Evolutionary conservation across 306 rosid species (phyloP).

Genomic region (Hippophae gyantsensis): DNA sequence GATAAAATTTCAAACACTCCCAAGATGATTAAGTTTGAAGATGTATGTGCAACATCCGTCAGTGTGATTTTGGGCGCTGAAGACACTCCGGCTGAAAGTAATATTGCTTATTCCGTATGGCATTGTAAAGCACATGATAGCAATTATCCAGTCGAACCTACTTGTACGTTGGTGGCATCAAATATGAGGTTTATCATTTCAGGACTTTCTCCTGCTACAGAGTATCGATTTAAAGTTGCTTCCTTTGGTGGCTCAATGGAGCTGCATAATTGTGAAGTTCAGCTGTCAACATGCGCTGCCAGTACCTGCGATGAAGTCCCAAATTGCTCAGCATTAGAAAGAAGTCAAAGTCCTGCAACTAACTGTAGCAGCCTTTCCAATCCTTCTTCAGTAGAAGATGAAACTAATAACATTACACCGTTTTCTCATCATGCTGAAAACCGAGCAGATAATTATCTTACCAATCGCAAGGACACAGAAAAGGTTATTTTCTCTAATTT

Average conservation of each 20-base stretch:
- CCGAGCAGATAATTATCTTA: constrained; percentile 40
- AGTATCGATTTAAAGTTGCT: constrained; percentile 61
- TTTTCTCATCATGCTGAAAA: constrained; percentile 49
- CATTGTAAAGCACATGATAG: constrained; percentile 46
- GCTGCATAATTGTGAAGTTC: constrained; percentile 42
- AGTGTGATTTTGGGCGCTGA: constrained; percentile 49
- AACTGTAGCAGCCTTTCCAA: constrained; percentile 85
- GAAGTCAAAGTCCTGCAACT: constrained; percentile 83
- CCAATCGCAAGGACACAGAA: constrained; percentile 41
- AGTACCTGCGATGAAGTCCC: constrained; percentile 47
- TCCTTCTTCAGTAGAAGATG: constrained; percentile 94
- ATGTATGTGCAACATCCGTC: constrained; percentile 51
- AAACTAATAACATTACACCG: constrained; percentile 64
- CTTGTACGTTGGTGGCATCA: constrained; percentile 36
- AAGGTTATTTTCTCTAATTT: constrained; percentile 34
- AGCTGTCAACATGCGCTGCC: constrained; percentile 42
- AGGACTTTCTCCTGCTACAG: constrained; percentile 59
- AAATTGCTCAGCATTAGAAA: constrained; percentile 48
- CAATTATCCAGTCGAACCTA: constrained; percentile 53
- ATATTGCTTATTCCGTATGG: constrained; percentile 54
- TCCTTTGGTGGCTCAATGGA: constrained; percentile 31
- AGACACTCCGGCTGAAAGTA: constrained; percentile 31
- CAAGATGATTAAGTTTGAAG: constrained; percentile 61
- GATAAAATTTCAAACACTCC: constrained; percentile 38
- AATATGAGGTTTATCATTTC: constrained; percentile 42